phyloP scores from a whole-genome alignment of 2,329 filamentous ascomycete species.

The Pseudocercospora eumusae region DNA sequence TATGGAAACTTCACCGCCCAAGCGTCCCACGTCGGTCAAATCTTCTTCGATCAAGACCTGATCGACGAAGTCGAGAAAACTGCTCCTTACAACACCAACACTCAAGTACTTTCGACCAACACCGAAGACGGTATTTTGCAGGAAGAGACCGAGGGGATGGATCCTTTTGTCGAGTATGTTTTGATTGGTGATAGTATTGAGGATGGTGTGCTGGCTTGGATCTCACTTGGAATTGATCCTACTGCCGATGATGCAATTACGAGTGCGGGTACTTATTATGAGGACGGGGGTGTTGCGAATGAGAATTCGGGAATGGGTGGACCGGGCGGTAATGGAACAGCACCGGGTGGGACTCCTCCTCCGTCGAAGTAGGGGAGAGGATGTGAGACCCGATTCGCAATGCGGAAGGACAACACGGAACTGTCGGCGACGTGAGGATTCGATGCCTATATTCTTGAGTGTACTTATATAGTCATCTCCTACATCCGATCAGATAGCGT shows the following conservation, averaged over 20 bases:
- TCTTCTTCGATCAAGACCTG: conserved; percentile 65
- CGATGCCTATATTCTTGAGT: too few relatives aligned
- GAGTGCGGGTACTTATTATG: conserved; percentile 26
- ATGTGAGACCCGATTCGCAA: too few relatives aligned
- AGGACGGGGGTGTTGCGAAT: conserved; percentile 31
- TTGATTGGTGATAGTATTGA: conserved; percentile 55
- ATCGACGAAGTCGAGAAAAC: conserved; percentile 53
- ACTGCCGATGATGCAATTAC: conserved; percentile 31
- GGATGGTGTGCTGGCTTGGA: conserved; percentile 59
- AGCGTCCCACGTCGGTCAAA: conserved; percentile 63
- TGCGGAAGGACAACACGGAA: too few relatives aligned
- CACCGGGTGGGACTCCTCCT: conserved; percentile 16
- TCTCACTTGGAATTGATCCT: conserved; percentile 54
- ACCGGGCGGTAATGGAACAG: conserved; percentile 9
- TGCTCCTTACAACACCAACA: conserved; percentile 50
- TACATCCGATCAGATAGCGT: too few relatives aligned
- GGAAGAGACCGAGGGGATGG: conserved; percentile 53
- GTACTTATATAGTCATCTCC: too few relatives aligned
- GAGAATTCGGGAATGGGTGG: conserved; percentile 23
- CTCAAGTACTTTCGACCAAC: conserved; percentile 51
- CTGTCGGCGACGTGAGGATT: too few relatives aligned
- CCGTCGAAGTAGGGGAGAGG: conserved; percentile 2
- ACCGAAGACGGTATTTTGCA: conserved; percentile 52
- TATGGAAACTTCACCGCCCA: conserved; percentile 32
- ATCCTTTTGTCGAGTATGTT: conserved; percentile 61